Evolutionary conservation across 2,329 filamentous ascomycete species (phyloP).

Genomic region (Talaromyces sp.): DNA sequence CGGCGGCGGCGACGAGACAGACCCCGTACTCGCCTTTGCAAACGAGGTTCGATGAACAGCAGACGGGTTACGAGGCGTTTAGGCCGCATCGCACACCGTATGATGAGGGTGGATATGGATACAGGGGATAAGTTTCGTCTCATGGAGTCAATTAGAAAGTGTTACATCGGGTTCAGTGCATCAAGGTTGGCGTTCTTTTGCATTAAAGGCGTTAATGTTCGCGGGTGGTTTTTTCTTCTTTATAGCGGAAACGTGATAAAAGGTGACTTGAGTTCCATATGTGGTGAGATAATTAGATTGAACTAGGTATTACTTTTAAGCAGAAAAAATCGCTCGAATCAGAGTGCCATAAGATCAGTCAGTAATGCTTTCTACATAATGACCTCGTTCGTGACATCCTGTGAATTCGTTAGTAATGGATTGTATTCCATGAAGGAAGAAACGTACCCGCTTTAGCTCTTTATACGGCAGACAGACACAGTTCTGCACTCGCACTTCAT

Average conservation of each 20-base stretch:
- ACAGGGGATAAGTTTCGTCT: background rate
- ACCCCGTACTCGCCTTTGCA: constrained; percentile 18
- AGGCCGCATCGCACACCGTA: constrained; percentile 9
- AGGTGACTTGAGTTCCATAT: background rate
- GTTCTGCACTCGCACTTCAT: constrained; percentile 95
- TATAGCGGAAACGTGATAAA: background rate
- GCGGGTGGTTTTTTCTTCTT: background rate
- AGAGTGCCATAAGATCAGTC: background rate
- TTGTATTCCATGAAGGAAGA: too few relatives aligned
- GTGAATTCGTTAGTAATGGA: constrained; percentile 24
- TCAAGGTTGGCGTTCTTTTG: constrained; percentile 1
- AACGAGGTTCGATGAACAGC: constrained; percentile 21
- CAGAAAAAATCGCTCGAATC: background rate
- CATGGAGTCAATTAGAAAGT: background rate
- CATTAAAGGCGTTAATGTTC: background rate
- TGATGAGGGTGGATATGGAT: constrained; percentile 12
- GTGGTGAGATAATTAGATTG: background rate
- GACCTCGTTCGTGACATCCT: constrained; percentile 56
- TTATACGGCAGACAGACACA: constrained; percentile 97
- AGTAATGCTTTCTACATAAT: constrained; percentile 67
- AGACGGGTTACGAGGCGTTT: constrained; percentile 13
- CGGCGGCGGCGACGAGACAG: constrained; percentile 14
- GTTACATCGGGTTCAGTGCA: background rate
- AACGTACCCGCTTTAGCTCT: constrained; percentile 87
- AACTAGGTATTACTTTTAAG: constrained; percentile 5